A percentile compares a stretch with the other conserved stretches of the same genome.
phyloP scores from a whole-genome alignment of 2,329 filamentous ascomycete genomes.

The Botryotinia convoluta region DNA sequence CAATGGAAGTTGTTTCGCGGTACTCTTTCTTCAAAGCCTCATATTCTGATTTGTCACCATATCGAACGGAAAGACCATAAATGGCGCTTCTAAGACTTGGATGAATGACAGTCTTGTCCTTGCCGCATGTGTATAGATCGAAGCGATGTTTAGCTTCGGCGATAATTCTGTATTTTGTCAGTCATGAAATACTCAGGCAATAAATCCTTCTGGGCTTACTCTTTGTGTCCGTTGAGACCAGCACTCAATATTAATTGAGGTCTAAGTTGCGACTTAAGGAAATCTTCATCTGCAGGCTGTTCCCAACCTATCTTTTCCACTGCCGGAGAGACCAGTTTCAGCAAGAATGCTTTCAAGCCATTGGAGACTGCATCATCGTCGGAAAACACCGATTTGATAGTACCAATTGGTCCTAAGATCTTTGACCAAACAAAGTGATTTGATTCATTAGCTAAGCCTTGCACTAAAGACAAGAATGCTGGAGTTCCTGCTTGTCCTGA shows the following conservation, averaged over 20 bases:
- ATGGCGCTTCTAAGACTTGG: conserved; percentile 78
- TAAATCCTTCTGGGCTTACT: conserved; percentile 49
- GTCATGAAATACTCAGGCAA: not conserved
- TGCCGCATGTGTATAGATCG: conserved; percentile 67
- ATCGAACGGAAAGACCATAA: conserved; percentile 74
- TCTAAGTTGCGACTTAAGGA: conserved; percentile 76
- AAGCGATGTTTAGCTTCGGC: conserved; percentile 77
- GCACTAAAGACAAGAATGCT: conserved; percentile 76
- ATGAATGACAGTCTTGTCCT: conserved; percentile 66
- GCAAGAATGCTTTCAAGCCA: conserved; percentile 73
- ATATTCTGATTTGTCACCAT: conserved; percentile 68
- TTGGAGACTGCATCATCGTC: conserved; percentile 69
- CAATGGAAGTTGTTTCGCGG: conserved; percentile 76
- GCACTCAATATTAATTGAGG: conserved; percentile 76
- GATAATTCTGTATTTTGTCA: conserved; percentile 51
- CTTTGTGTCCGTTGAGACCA: conserved; percentile 71
- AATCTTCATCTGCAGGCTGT: conserved; percentile 73
- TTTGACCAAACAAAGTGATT: conserved; percentile 90
- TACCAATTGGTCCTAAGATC: conserved; percentile 71
- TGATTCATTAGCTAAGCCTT: conserved; percentile 77
- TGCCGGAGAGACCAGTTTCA: conserved; percentile 72
- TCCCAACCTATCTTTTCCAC: conserved; percentile 84
- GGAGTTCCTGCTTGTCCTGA: conserved; percentile 81
- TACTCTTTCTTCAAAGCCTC: conserved; percentile 82
- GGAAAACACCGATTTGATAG: conserved; percentile 81